These are phyloP conservation scores for Calvatia gigantea DNA, from an alignment of 768 basidiomycete species.

Conservation along the genomic window DNA sequence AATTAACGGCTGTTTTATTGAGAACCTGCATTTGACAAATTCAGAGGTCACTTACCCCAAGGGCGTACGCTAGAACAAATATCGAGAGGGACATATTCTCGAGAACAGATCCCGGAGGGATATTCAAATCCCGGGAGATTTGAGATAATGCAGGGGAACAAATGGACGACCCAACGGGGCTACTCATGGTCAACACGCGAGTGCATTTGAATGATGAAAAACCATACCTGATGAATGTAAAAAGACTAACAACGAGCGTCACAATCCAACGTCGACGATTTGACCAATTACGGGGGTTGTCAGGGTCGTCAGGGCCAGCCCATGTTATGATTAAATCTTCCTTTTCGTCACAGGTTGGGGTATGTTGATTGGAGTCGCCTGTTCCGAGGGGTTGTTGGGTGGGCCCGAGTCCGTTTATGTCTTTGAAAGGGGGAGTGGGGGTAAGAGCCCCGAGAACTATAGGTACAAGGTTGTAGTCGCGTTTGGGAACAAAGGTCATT, in stretches of 20 bases:
- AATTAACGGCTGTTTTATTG: constrained; percentile 27
- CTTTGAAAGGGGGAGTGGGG: neutral
- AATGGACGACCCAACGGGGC: constrained; percentile 31
- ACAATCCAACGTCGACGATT: constrained; percentile 59
- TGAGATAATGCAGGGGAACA: constrained; percentile 25
- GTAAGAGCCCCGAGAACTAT: neutral
- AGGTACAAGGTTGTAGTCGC: neutral
- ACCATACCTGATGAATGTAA: constrained; percentile 65
- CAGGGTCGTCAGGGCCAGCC: constrained; percentile 58
- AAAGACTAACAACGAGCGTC: constrained; percentile 57
- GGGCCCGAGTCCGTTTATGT: neutral
- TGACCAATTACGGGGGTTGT: constrained; percentile 62
- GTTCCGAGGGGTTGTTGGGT: neutral
- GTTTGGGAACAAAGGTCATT: neutral
- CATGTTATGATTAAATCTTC: constrained; percentile 29
- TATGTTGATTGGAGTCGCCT: neutral
- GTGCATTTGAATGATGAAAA: constrained; percentile 71
- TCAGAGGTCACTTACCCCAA: constrained; percentile 22
- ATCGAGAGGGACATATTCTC: constrained; percentile 39
- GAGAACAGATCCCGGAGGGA: constrained; percentile 28
- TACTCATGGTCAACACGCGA: constrained; percentile 31
- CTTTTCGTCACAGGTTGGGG: neutral
- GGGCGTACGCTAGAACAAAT: constrained; percentile 38
- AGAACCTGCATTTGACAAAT: neutral
- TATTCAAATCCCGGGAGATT: constrained; percentile 25